A percentile compares a stretch with the other conserved stretches of the same genome.
These are phyloP conservation scores for Trametes sanguinea DNA, from an alignment of 768 basidiomycete species.

Conservation along the genomic window DNA sequence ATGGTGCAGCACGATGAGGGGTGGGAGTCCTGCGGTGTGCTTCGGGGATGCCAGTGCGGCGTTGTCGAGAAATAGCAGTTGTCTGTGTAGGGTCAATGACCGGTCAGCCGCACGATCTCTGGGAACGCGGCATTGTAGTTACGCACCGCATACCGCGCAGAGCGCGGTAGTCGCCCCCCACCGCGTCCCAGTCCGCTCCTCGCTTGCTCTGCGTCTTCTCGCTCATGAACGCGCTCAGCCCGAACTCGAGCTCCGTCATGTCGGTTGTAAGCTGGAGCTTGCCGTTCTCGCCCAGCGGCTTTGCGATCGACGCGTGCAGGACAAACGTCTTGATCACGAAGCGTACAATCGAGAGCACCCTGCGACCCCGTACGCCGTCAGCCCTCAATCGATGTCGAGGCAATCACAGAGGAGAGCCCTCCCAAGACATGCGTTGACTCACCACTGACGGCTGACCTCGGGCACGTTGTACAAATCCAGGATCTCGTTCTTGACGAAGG, in stretches of 20 bases:
- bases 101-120: background rate
- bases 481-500: slow-evolving; percentile 78
- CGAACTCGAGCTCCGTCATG: slow-evolving; percentile 96
- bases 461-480: slow-evolving; percentile 71
- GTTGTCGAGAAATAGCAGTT: slow-evolving; percentile 87
- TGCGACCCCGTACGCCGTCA: slow-evolving; percentile 3
- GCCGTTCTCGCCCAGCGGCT: slow-evolving; percentile 88
- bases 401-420: no score
- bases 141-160: slow-evolving; percentile 82
- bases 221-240: slow-evolving; percentile 75
- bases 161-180: slow-evolving; percentile 86
- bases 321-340: slow-evolving; percentile 87
- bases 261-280: slow-evolving; percentile 94
- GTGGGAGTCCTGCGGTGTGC: slow-evolving; percentile 76
- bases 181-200: slow-evolving; percentile 64
- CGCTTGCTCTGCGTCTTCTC: slow-evolving; percentile 54
- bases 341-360: slow-evolving; percentile 56
- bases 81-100: slow-evolving; percentile 47
- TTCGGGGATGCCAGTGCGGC: slow-evolving; percentile 61
- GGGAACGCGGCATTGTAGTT: background rate
- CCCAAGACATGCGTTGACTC: background rate
- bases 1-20: slow-evolving; percentile 88
- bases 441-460: slow-evolving; percentile 78
- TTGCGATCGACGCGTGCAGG: slow-evolving; percentile 89
- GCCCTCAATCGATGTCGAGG: background rate